These are phyloP conservation scores for Cryptococcus maquisensis DNA, from an alignment of 1,284 basidiomycete genomes.

Conservation along the genomic window DNA sequence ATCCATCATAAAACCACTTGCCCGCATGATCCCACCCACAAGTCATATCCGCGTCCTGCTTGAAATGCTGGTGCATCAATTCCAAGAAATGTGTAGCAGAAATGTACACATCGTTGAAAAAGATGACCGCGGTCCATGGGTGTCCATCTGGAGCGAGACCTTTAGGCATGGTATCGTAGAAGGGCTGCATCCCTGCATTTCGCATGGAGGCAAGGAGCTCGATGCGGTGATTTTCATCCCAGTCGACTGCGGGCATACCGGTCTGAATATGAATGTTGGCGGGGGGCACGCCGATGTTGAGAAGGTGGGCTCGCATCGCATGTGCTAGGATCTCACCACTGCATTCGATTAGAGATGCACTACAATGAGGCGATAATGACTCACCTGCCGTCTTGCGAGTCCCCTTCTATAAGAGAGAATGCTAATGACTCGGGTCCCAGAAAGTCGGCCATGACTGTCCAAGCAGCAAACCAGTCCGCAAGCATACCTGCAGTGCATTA, in stretches of 20 bases:
- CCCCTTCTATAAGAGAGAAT: slow-evolving; percentile 41
- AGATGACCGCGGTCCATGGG: slow-evolving; percentile 45
- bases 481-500: slow-evolving; percentile 30
- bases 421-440: slow-evolving; percentile 40
- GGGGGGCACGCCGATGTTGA: slow-evolving; percentile 43
- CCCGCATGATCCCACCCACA: slow-evolving; percentile 51
- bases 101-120: slow-evolving; percentile 51
- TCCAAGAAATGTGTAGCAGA: slow-evolving; percentile 50
- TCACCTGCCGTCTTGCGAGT: slow-evolving; percentile 39
- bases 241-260: slow-evolving; percentile 33
- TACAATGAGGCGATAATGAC: slow-evolving; percentile 1
- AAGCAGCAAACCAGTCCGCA: slow-evolving; percentile 44
- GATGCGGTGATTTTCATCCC: slow-evolving; percentile 46
- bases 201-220: slow-evolving; percentile 47
- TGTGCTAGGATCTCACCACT: slow-evolving; percentile 35
- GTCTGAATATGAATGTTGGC: slow-evolving; percentile 40
- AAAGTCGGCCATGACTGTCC: slow-evolving; percentile 44
- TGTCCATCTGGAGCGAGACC: slow-evolving; percentile 37
- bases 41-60: slow-evolving; percentile 49
- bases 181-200: slow-evolving; percentile 47
- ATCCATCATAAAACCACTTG: slow-evolving; percentile 51
- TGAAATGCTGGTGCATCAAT: slow-evolving; percentile 47
- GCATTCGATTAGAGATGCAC: background rate
- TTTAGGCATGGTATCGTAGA: slow-evolving; percentile 35
- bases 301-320: slow-evolving; percentile 38